Evolutionary conservation across 192 early-diverging fungal genomes (phyloP), one percentile per base, ranked within the genome.

Genomic region (Umbelopsis sp.): DNA sequence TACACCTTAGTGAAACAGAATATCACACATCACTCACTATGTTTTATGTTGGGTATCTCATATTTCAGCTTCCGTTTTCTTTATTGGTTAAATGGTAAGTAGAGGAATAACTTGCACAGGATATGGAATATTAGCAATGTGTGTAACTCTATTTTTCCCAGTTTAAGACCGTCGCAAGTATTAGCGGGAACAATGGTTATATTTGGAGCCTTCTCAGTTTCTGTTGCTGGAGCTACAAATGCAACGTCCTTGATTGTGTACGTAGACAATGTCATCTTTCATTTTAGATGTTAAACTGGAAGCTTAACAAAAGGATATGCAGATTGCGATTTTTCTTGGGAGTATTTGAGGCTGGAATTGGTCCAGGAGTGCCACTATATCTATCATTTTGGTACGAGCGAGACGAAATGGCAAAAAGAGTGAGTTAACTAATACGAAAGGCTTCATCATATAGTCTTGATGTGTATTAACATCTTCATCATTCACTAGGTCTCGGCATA

Each of bases 401-500:
- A 0, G 47, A 71, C 14, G 75, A 69, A 24, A 49, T 77, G 45
- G 75, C 71, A 38, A 65, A 52, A 8, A 50, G 75, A 21, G 75
- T 62, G 3, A 34, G 56, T 34, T 41, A 0, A 34, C 8, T 49
- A 21, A 1, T 16, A 49, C 5, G 17, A 29, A 12, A 11, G 4
- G 14, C 29, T 51, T 49, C 67, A n/a, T 52, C 20, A 32, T 26
- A 26, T 70, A 3, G 0, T 4, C 16, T 21, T n/a, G 3, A 16
- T 12, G 16, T 10, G 29, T 26, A 70, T 8, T 22, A 1, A 22
- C 14, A 36, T 11, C 12, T 21, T 10, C 12, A 51, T 32, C 10
- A 45, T 24, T 5, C 9, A 6, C 14, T 31, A 70, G 50, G 49
- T 91, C 0, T 84, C 90, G 4, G 76, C 90, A 51, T 93, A 90